Percentiles rank a stretch among this genome's conserved stretches.
These are phyloP conservation scores for Cutaneotrichosporon sp. DNA, from an alignment of 1,284 basidiomycete species.

Conservation along the genomic window DNA sequence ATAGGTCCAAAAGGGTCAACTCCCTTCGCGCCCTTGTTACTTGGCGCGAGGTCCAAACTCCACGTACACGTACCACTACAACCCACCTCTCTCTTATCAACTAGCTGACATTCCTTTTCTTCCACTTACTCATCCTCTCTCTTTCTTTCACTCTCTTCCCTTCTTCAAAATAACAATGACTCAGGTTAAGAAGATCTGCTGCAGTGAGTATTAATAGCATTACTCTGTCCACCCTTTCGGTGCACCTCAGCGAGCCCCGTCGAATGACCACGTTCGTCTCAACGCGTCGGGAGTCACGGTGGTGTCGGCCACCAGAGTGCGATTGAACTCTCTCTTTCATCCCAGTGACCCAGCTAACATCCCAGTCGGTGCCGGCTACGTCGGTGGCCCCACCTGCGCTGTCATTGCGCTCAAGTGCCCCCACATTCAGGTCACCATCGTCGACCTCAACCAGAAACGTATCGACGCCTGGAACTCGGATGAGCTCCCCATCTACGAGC, in stretches of 20 bases:
- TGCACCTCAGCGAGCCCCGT: not conserved
- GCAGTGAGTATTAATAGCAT: slow-evolving; percentile 64
- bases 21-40: no score
- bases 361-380: slow-evolving; percentile 93
- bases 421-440: slow-evolving; percentile 91
- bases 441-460: slow-evolving; percentile 91
- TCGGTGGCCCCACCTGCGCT: slow-evolving; percentile 91
- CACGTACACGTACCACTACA: not conserved
- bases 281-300: not conserved
- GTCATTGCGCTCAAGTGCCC: slow-evolving; percentile 70
- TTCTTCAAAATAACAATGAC: slow-evolving; percentile 41
- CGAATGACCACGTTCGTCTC: not conserved
- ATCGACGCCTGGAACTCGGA: slow-evolving; percentile 92
- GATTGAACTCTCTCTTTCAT: not conserved
- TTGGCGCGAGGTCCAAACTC: not conserved
- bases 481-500: slow-evolving; percentile 78
- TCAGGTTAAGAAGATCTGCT: slow-evolving; percentile 81
- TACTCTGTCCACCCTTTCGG: no score
- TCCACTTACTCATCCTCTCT: not conserved
- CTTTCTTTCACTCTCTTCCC: slow-evolving; percentile 9
- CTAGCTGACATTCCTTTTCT: not conserved
- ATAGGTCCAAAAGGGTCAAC: no score
- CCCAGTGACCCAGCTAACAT: not conserved
- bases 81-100: not conserved
- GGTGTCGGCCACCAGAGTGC: not conserved